A percentile compares a stretch with the other conserved stretches of the same genome.
Evolutionary conservation across 164 flowering plant species (phyloP).

Genomic region (Nelumbo lutea): DNA sequence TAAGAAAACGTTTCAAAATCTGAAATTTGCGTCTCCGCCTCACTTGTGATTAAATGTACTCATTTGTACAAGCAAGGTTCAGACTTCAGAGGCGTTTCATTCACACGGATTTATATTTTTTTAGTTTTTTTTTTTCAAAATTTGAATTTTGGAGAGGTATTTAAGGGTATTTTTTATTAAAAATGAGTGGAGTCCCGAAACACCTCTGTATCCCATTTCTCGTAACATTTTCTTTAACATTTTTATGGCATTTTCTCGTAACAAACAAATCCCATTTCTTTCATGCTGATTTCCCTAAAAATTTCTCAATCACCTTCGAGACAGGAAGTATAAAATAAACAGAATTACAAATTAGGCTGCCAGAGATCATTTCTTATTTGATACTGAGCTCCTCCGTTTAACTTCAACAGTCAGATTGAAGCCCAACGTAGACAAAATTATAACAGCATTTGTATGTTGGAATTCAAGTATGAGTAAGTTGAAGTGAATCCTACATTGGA

Average conservation of each 20-base stretch:
- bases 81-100: too few relatives aligned
- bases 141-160: too few relatives aligned
- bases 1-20: too few relatives aligned
- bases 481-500: conserved; percentile 44
- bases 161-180: too few relatives aligned
- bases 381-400: conserved; percentile 40
- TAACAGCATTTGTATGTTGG: conserved; percentile 56
- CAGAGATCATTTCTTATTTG: conserved; percentile 30
- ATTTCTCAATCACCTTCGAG: background rate
- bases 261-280: background rate
- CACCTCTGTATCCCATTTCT: background rate
- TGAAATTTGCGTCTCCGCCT: too few relatives aligned
- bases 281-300: background rate
- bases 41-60: too few relatives aligned
- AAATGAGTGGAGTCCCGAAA: too few relatives aligned
- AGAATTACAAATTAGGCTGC: background rate
- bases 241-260: too few relatives aligned
- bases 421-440: conserved; percentile 67
- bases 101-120: too few relatives aligned
- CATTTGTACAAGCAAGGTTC: too few relatives aligned
- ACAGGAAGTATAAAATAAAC: background rate
- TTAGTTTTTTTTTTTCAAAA: too few relatives aligned
- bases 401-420: conserved; percentile 60
- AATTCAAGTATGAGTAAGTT: too few relatives aligned
- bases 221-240: background rate